Evolutionary conservation across 495 filamentous ascomycete genomes (phyloP), one percentile per base, ranked within the genome.

Genomic region (Penicillium goetzii): DNA sequence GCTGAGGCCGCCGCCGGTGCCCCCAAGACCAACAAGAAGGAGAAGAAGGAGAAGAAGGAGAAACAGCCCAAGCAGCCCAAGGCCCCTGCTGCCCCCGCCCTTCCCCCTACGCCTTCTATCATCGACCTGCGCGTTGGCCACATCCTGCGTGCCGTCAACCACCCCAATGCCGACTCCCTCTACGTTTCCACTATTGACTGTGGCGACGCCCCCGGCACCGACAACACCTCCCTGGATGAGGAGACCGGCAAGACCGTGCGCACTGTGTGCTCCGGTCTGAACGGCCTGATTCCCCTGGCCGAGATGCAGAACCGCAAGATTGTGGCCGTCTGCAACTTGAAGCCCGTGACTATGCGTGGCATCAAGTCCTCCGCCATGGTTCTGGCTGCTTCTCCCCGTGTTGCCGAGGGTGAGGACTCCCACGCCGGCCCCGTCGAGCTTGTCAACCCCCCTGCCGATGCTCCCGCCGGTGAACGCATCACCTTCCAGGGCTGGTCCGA

Each of bases 261-360:
- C 12, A 98, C 95, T 7, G 94, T 99, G 15, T 98, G 96, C 84
- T 97, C 94, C 3, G 95, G 95, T 26, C 81, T 99, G 61, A 97
- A 97, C 76, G 96, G 96, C 1, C 84, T 98, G 19, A 77, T 99
- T 2, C 95, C 95, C 0, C 83, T 99, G 56, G 91, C 88, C 77
- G 92, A 96, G 77, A 97, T 99, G 96, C 95, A 99, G 76, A 87
- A 84, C 70, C 90, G 96, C 69, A 96, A 94, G 82, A 92, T 99
- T 51, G 86, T 98, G 45, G 90, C 91, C 12, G 93, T 99, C 25
- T 96, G 92, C 82, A 99, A 99, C 76, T 83, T 99, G 68, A 99
- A 99, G 85, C 95, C 95, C 12, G 95, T 97, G 66, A 97, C 94
- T 69, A 98, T 99, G 95, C 89, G 96, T 40, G 94, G 96, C 60